A percentile compares a stretch with the other conserved stretches of the same genome.
Conservation (phyloP, 805 yeast species). For the Lachancea sp. region DNA sequence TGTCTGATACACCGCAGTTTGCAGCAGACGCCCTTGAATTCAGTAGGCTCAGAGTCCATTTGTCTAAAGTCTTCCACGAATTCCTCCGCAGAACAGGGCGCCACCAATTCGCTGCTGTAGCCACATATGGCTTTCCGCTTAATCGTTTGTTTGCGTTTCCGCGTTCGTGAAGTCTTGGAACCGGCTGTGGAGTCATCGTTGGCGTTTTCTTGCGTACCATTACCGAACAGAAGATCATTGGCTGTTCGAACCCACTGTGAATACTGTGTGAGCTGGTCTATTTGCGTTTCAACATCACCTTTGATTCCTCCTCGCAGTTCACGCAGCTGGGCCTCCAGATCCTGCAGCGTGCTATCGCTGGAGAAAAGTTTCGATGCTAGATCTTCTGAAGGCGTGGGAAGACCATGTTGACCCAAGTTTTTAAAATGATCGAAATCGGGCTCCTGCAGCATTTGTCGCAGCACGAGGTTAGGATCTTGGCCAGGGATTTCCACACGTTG, state of each 20-base stretch:
- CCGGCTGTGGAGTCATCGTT: neutral
- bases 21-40: conserved; percentile 21
- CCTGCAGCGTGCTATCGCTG: conserved; percentile 1
- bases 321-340: conserved; percentile 15
- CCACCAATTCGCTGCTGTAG: conserved; percentile 13
- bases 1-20: conserved; percentile 26
- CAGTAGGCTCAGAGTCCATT: conserved; percentile 1
- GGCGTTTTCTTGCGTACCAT: neutral
- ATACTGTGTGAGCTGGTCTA: conserved; percentile 16
- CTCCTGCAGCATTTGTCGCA: conserved; percentile 13
- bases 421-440: conserved; percentile 13
- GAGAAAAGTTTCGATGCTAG: conserved; percentile 9
- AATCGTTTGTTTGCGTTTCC: conserved; percentile 8
- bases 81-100: conserved; percentile 17
- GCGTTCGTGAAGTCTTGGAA: conserved; percentile 12
- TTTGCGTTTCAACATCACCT: conserved; percentile 12
- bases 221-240: conserved; percentile 15
- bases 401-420: conserved; percentile 16
- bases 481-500: conserved; percentile 6
- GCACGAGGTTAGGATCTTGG: conserved; percentile 7
- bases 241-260: conserved; percentile 31
- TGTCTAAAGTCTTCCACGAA: conserved; percentile 14
- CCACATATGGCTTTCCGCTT: conserved; percentile 26
- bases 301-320: conserved; percentile 13
- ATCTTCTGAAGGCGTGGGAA: conserved; percentile 13